Percentiles rank a stretch among this genome's conserved stretches.
Evolutionary conservation across 495 filamentous ascomycete species (phyloP).

Genomic region (Parathielavia hyrcaniae): DNA sequence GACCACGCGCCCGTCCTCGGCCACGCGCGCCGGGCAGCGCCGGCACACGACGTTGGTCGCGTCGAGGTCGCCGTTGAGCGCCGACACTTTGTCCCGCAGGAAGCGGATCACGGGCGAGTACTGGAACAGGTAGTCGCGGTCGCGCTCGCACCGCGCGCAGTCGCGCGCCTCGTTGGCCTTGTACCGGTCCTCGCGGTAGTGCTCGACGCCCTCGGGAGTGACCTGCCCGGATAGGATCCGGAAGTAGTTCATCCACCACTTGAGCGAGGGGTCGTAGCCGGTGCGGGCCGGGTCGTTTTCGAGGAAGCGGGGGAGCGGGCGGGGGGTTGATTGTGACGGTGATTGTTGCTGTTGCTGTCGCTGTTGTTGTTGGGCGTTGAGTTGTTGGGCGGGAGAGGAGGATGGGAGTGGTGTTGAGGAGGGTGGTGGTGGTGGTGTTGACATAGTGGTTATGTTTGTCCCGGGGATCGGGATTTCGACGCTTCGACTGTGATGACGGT

Average conservation of each 20-base stretch:
- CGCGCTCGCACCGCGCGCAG: constrained; percentile 68
- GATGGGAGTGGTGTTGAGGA: constrained; percentile 5
- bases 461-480: not conserved
- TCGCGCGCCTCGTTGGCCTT: constrained; percentile 59
- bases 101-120: constrained; percentile 83
- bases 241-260: constrained; percentile 76
- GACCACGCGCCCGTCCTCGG: constrained; percentile 39
- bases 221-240: constrained; percentile 64
- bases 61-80: constrained; percentile 69
- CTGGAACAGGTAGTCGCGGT: constrained; percentile 70
- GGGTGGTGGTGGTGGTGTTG: constrained; percentile 6
- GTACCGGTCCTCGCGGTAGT: constrained; percentile 66
- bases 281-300: constrained; percentile 47
- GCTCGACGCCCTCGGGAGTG: constrained; percentile 57
- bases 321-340: not conserved
- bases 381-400: constrained; percentile 9
- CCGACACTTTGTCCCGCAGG: constrained; percentile 66
- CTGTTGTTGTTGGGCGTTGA: constrained; percentile 12
- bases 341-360: constrained; percentile 8
- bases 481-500: not conserved
- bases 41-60: constrained; percentile 70
- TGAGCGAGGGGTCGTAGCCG: constrained; percentile 55
- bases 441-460: not conserved
- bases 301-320: constrained; percentile 28
- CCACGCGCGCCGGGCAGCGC: constrained; percentile 55